Evolutionary conservation across 1,284 basidiomycete genomes (phyloP).

Genomic region (Marasmius tenuissimus): DNA sequence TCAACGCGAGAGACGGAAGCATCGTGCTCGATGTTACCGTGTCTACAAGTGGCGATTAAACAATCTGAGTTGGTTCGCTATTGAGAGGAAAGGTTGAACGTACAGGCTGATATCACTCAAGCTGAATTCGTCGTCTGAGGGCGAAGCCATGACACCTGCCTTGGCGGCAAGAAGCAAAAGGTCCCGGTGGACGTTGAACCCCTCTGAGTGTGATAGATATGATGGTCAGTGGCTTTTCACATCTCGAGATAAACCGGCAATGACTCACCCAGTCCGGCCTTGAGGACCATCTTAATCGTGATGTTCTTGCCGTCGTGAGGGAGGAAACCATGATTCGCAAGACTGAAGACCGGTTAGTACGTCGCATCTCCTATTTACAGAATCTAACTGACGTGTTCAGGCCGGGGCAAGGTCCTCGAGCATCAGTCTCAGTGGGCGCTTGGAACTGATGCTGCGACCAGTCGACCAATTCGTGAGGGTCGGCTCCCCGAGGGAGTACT

Average conservation of each 20-base stretch:
- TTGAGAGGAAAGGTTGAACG: neutral
- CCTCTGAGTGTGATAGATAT: constrained; percentile 1
- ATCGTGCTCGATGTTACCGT: constrained; percentile 22
- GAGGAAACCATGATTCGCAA: constrained; percentile 8
- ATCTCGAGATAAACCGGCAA: no score
- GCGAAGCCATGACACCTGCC: constrained; percentile 12
- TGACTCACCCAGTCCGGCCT: neutral
- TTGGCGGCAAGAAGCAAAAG: constrained; percentile 12
- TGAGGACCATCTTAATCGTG: neutral
- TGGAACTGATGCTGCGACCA: neutral
- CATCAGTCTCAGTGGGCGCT: neutral
- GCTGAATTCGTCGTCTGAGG: constrained; percentile 4
- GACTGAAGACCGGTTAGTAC: neutral
- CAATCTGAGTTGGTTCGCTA: neutral
- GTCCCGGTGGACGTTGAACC: constrained; percentile 13
- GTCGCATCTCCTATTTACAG: neutral
- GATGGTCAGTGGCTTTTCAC: no score
- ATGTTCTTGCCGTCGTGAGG: constrained; percentile 4
- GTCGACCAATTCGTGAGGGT: neutral
- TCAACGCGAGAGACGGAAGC: constrained; percentile 21
- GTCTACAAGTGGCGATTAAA: constrained; percentile 3
- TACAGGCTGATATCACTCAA: constrained; percentile 17
- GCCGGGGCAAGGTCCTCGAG: neutral
- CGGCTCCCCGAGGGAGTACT: neutral
- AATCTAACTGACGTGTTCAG: neutral